Base-by-base conservation (phyloP, 116 monocot species). In the Papilionanthe hybrid region DNA sequence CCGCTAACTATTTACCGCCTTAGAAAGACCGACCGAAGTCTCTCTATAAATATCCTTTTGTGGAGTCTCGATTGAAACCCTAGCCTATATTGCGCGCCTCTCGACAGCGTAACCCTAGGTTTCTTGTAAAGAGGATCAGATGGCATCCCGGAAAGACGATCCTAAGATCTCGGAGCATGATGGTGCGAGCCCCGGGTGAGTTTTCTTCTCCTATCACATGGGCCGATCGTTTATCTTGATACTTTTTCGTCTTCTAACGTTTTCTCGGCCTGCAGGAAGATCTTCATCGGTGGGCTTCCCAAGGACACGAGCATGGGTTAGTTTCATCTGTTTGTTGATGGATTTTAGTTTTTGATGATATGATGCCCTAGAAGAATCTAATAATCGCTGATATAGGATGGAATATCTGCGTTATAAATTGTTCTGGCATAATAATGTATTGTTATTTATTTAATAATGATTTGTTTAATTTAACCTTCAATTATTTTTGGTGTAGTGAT, bases 221-320 rank as follows among this genome's bases (percentile, higher is more conserved):
- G 23, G 6, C 23, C 30, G 67, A 7, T 50, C 75, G 75, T 76
- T 30, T n/a, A 25, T 29, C 43, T 79, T 42, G 10, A 45, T 41
- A 56, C 9, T 75, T 78, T 2, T 67, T 37, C 75, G 3, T 42
- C 10, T 9, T 44, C 12, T 7, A 20, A 30, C 78, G 2, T 67
- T 69, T 57, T 78, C 43, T 73, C 30, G 41, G 72, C 13, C 72
- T 80, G 75, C 87, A 94, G 94, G 48, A 94, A 94, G 81, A 94
- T 94, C 53, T 94, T 94, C 56, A 86, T 94, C 60, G 94, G 94
- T 8, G 94, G 94, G 13, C 92, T 94, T 22, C 84, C 88, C 57
- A 90, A 85, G 79, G 92, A 92, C 77, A 86, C 89, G 20, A 90
- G 49, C 29, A 68, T 84, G 22, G 77, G 94, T 94, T 43, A 50